Percentiles rank a stretch among this genome's conserved stretches.
These are phyloP conservation scores for Teratosphaeria viscida DNA, from an alignment of 2,329 filamentous ascomycete genomes.

Conservation along the genomic window DNA sequence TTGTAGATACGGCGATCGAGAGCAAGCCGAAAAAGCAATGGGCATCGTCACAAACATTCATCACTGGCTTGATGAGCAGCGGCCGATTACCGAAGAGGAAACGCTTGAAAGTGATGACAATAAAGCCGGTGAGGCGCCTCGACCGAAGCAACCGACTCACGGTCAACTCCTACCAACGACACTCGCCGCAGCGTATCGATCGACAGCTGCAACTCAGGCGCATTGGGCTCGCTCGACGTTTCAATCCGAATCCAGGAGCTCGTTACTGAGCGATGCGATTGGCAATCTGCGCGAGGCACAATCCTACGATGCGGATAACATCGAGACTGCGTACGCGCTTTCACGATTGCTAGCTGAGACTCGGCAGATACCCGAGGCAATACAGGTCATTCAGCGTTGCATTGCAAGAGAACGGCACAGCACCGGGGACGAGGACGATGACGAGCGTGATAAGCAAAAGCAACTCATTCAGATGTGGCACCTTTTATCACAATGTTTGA, in stretches of 20 bases:
- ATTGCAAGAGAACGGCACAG: slow-evolving; percentile 37
- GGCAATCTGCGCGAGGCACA: slow-evolving; percentile 54
- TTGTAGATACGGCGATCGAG: slow-evolving; percentile 66
- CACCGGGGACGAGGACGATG: slow-evolving; percentile 5
- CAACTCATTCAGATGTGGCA: slow-evolving; percentile 80
- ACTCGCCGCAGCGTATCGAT: slow-evolving; percentile 65
- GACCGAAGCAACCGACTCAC: not conserved
- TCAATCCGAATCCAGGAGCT: slow-evolving; percentile 57
- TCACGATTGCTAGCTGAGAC: slow-evolving; percentile 81
- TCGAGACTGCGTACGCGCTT: slow-evolving; percentile 70
- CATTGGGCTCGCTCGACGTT: slow-evolving; percentile 79
- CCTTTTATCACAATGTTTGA: slow-evolving; percentile 73
- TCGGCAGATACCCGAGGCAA: slow-evolving; percentile 66
- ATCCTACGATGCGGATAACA: slow-evolving; percentile 38
- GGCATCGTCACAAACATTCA: slow-evolving; percentile 62
- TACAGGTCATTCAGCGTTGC: slow-evolving; percentile 70
- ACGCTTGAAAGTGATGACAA: slow-evolving; percentile 12
- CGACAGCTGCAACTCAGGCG: slow-evolving; percentile 74
- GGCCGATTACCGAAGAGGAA: slow-evolving; percentile 13
- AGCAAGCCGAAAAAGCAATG: slow-evolving; percentile 69
- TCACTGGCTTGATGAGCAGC: slow-evolving; percentile 58
- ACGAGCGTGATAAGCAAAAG: slow-evolving; percentile 39
- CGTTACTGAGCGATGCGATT: slow-evolving; percentile 69
- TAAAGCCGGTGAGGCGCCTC: slow-evolving; percentile 14
- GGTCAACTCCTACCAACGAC: slow-evolving; percentile 46